Evolutionary conservation across 495 filamentous ascomycete genomes (phyloP), one percentile per base, ranked within the genome.

Genomic region (Aspergillus homomorphus): DNA sequence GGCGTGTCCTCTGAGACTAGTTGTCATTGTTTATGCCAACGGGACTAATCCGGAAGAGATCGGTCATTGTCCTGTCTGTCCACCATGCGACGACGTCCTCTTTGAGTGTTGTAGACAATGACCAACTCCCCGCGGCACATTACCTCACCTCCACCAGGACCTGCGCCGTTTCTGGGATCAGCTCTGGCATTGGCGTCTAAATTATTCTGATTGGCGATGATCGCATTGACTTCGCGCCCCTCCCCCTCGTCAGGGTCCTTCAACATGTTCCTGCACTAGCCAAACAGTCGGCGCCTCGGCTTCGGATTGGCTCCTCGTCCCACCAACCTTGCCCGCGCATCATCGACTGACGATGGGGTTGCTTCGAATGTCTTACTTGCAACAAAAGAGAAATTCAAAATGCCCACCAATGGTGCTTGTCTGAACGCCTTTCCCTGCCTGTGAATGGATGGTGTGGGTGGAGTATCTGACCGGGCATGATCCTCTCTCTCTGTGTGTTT

Each of bases 231-330:
- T 51, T 51, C 55, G 54, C 42, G 53, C 53, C 22, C 22, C 45
- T 9, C 45, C 19, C 26, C 48, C 48, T 33, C 23, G 19, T 54
- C n/a, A 46, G 45, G 45, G 30, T 30, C 24, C 33, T 24, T 33
- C 45, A 54, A 52, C 51, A 33, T 48, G 61, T 66, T 66, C 66
- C 66, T 69, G 66, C 61, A 61, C 61, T 62, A 61, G 61, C 52
- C 58, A 58, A 61, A 41, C 46, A 53, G 38, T 43, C 42, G 26
- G 19, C 38, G 9, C 21, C 24, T 28, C 30, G 10, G 30, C 30
- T 51, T 57, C 46, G 46, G 51, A 38, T 45, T 51, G 26, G 45
- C 18, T 24, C 49, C 16, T 33, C 9, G 49, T 54, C n/a, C 15
- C 42, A 53, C 44, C 41, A 38, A 56, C 52, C n/a, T n/a, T n/a